A percentile compares a stretch with the other conserved stretches of the same genome.
Conservation (phyloP, 352 stramenopile species). For the Phytopythium oedochilum region DNA sequence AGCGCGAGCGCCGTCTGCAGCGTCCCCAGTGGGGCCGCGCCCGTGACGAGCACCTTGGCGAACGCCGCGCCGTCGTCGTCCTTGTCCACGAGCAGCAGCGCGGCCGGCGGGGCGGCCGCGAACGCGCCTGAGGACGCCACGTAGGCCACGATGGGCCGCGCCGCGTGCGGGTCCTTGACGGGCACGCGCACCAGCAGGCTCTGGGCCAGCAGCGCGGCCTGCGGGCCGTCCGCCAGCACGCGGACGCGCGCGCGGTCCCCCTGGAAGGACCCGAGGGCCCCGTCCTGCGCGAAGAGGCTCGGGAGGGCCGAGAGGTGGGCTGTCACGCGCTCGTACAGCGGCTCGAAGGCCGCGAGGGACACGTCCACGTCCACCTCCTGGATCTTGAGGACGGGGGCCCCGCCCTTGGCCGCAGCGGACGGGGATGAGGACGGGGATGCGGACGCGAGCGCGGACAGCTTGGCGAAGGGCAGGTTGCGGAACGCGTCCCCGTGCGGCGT, state of each 20-base stretch:
- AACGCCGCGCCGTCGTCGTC: slow-evolving; percentile 57
- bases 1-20: slow-evolving; percentile 51
- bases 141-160: slow-evolving; percentile 74
- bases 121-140: slow-evolving; percentile 61
- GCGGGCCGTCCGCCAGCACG: slow-evolving; percentile 75
- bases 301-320: slow-evolving; percentile 55
- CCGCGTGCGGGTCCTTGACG: slow-evolving; percentile 57
- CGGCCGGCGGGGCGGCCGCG: slow-evolving; percentile 46
- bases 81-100: slow-evolving; percentile 61
- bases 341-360: slow-evolving; percentile 63
- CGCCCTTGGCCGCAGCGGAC: too few species aligned
- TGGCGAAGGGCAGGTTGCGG: slow-evolving; percentile 67
- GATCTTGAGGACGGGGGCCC: slow-evolving; percentile 18
- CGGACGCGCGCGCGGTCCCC: slow-evolving; percentile 70
- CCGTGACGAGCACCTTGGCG: slow-evolving; percentile 70
- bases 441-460: slow-evolving; percentile 57
- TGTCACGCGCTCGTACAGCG: slow-evolving; percentile 62
- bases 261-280: slow-evolving; percentile 72
- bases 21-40: slow-evolving; percentile 39
- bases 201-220: slow-evolving; percentile 64
- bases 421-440: too few species aligned
- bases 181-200: slow-evolving; percentile 69
- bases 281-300: slow-evolving; percentile 69
- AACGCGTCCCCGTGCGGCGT: slow-evolving; percentile 74
- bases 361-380: slow-evolving; percentile 67